Evolutionary conservation across 306 rosid species (phyloP), one percentile per base, ranked within the genome.

Genomic region (Inga oerstediana): DNA sequence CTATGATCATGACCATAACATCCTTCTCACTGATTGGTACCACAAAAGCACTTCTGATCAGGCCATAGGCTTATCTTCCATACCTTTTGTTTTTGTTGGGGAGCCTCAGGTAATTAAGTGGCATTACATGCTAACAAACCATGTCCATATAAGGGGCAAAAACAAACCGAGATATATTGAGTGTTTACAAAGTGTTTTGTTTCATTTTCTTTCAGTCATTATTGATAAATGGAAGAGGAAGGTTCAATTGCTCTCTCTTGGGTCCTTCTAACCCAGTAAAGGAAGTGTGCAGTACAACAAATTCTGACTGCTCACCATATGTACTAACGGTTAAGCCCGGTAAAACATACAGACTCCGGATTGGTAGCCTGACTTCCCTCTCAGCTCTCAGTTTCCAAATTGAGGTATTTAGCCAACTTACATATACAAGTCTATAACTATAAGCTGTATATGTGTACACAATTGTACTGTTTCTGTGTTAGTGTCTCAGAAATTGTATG

Each of bases 21-120:
- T 87, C 51, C 80, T 90, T n/a, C 88, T 90, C 76, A 88, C 70
- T 41, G 91, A 90, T 61, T 88, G 93, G 90, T 90, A 88, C 76
- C 91, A 90, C 54, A 76, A 74, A 10, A 88, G 79, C 76, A 72
- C 85, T 52, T 43, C 76, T 10, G 90, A 88, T 48, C 83, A 83
- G 45, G 80, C 85, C 10, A 59, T 74, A 14, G 92, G 93, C 39
- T 77, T 90, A 68, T 68, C 90, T 32, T 56, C 90, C 43, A 46
- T 15, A 6, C 48, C 41, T 9, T 41, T 51, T 73, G 27, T 8
- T 14, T 90, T 86, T 88, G 90, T 85, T 19, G 85, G 84, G 11
- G 90, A 90, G 70, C 93, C 93, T 52, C 85, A 90, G 88, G 93
- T 90, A 80, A 52, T 17, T 17, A 52, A 46, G 9, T 13, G 30